Percentiles rank a stretch among this genome's conserved stretches.
phyloP scores from a whole-genome alignment of 2,329 filamentous ascomycete genomes.

The Huntiella decipiens region DNA sequence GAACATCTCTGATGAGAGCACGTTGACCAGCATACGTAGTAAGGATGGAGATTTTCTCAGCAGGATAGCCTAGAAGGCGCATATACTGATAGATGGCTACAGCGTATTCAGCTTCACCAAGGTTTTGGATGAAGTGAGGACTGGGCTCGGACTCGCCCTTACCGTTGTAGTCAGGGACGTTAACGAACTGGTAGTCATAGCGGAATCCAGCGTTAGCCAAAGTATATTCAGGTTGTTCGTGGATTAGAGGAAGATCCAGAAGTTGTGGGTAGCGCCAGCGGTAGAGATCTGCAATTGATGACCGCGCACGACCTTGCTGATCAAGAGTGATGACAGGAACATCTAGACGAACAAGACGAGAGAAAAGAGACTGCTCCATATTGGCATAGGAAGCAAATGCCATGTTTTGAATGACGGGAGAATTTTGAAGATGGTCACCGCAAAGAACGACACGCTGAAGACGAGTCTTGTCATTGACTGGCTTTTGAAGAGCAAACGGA shows the following conservation, averaged over 20 bases:
- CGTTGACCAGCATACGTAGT: slow-evolving; percentile 87
- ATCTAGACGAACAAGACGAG: slow-evolving; percentile 71
- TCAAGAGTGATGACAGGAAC: slow-evolving; percentile 84
- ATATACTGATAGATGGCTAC: slow-evolving; percentile 95
- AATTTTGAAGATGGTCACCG: slow-evolving; percentile 93
- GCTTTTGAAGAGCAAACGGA: slow-evolving; percentile 76
- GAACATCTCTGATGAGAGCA: slow-evolving; percentile 71
- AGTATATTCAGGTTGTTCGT: slow-evolving; percentile 50
- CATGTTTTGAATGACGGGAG: slow-evolving; percentile 82
- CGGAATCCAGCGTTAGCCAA: slow-evolving; percentile 79
- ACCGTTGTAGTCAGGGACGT: slow-evolving; percentile 85
- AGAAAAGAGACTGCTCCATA: slow-evolving; percentile 87
- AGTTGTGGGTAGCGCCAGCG: slow-evolving; percentile 79
- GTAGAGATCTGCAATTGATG: slow-evolving; percentile 75
- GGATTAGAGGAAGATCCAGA: slow-evolving; percentile 58
- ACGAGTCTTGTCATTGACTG: slow-evolving; percentile 50
- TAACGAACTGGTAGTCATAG: slow-evolving; percentile 91
- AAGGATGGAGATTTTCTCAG: slow-evolving; percentile 65
- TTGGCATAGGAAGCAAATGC: slow-evolving; percentile 92
- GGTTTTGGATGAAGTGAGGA: slow-evolving; percentile 88
- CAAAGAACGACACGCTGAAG: slow-evolving; percentile 81
- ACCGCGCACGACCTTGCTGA: slow-evolving; percentile 78
- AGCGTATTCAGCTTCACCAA: slow-evolving; percentile 92
- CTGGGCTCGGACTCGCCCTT: slow-evolving; percentile 74
- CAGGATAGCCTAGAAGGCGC: slow-evolving; percentile 84